Evolutionary conservation across 2,329 filamentous ascomycete genomes (phyloP).

Genomic region (Stemphylium vesicarium): DNA sequence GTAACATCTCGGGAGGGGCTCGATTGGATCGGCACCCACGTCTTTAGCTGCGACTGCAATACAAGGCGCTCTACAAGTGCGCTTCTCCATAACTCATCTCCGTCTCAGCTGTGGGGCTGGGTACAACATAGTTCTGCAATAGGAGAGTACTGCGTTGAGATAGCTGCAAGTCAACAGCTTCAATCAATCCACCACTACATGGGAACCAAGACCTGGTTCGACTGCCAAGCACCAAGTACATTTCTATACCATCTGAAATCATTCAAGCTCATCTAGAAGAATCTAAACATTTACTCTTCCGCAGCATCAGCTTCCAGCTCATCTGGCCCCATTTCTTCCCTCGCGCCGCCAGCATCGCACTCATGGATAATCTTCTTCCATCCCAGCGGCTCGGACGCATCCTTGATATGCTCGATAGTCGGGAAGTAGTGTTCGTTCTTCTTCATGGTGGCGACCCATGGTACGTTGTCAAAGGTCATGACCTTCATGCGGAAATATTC

Average conservation of each 20-base stretch:
- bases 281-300: constrained; percentile 20
- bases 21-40: too few relatives aligned
- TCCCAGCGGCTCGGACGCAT: constrained; percentile 57
- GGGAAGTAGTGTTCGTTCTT: constrained; percentile 97
- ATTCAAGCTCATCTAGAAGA: neutral
- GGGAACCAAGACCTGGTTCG: too few relatives aligned
- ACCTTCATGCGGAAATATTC: constrained; percentile 97
- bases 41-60: too few relatives aligned
- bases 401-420: constrained; percentile 69
- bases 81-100: too few relatives aligned
- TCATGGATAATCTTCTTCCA: constrained; percentile 66
- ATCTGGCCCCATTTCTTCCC: constrained; percentile 38
- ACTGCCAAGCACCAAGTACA: neutral
- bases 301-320: constrained; percentile 37
- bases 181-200: too few relatives aligned
- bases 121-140: too few relatives aligned
- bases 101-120: too few relatives aligned
- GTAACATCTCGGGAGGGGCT: too few relatives aligned
- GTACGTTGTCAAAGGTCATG: constrained; percentile 98
- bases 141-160: too few relatives aligned
- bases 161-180: too few relatives aligned
- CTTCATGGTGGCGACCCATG: constrained; percentile 99
- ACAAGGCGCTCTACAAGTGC: too few relatives aligned
- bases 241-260: too few relatives aligned
- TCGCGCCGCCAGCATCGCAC: constrained; percentile 50